Conservation (phyloP, 2,329 filamentous ascomycete species). For the Sporothrix pseudoabietina region DNA sequence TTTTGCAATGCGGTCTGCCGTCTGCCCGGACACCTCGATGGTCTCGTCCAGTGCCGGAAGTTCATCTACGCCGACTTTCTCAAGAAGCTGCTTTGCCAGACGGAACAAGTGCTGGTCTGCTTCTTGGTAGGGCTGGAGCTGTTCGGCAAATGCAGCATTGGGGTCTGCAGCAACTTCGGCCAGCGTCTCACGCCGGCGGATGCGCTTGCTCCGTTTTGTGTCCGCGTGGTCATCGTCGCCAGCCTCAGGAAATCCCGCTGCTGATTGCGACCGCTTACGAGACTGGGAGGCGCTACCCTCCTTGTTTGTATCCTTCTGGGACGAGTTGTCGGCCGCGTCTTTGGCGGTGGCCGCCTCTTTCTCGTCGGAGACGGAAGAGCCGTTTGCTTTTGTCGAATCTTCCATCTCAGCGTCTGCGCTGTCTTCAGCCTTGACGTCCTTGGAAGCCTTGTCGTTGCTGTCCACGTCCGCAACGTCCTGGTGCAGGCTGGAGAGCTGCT, state of each 20-base stretch:
- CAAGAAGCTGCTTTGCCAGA: conserved; percentile 57
- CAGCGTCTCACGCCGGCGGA: conserved; percentile 61
- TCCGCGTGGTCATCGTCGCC: conserved; percentile 55
- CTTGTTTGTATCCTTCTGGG: conserved; percentile 30
- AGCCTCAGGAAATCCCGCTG: conserved; percentile 59
- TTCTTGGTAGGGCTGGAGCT: conserved; percentile 60
- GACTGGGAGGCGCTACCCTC: conserved; percentile 46
- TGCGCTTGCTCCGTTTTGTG: conserved; percentile 67
- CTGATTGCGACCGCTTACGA: conserved; percentile 62
- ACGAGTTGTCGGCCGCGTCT: not conserved
- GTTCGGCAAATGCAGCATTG: conserved; percentile 54
- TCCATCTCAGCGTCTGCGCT: not conserved
- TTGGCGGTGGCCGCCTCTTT: conserved; percentile 17
- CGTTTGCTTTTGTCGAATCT: not conserved
- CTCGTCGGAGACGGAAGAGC: not conserved
- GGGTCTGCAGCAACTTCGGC: conserved; percentile 57
- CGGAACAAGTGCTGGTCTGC: conserved; percentile 60
- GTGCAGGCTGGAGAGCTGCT: conserved; percentile 37
- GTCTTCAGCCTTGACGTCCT: conserved; percentile 8
- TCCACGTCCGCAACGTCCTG: conserved; percentile 1
- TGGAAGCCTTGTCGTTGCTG: not conserved
- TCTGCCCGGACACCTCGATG: conserved; percentile 52
- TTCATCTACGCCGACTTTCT: conserved; percentile 56
- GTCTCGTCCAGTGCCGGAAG: conserved; percentile 45
- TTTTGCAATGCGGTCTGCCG: conserved; percentile 55